A percentile compares a stretch with the other conserved stretches of the same genome.
Conservation (phyloP, 106 monocot genomes). For the Allium fistulosum region DNA sequence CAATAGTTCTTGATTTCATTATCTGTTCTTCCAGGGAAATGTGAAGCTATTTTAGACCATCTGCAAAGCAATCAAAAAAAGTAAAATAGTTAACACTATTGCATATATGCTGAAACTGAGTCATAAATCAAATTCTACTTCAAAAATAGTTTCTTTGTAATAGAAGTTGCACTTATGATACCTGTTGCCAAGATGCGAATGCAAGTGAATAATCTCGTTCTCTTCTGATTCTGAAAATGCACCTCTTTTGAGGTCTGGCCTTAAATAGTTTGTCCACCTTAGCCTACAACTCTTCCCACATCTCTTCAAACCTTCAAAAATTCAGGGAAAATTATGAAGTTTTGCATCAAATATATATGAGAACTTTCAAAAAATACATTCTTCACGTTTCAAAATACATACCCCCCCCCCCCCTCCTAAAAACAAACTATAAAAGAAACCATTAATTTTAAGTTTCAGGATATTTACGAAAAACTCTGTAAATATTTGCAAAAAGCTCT, state of each 20-base stretch:
- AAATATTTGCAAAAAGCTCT: neutral
- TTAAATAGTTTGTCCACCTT: constrained; percentile 37
- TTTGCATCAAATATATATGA: neutral
- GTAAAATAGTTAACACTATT: neutral
- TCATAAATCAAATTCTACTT: neutral
- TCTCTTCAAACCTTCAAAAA: constrained; percentile 31
- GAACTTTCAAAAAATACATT: neutral
- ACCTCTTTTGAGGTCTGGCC: constrained; percentile 45
- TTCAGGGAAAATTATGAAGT: neutral
- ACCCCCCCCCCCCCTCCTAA: no score
- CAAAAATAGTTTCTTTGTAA: neutral
- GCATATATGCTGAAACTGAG: neutral
- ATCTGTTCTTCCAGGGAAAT: constrained; percentile 39
- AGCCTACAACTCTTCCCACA: constrained; percentile 52
- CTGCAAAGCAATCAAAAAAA: constrained; percentile 2
- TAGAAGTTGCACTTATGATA: neutral
- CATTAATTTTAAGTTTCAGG: neutral
- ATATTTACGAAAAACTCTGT: neutral
- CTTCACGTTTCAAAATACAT: neutral
- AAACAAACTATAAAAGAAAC: neutral
- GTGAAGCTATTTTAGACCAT: constrained; percentile 43
- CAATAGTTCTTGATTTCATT: constrained; percentile 54
- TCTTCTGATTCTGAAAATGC: constrained; percentile 27
- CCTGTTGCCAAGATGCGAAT: constrained; percentile 23
- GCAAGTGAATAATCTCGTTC: constrained; percentile 33